Percentiles rank a stretch among this genome's conserved stretches.
Evolutionary conservation across 2,329 filamentous ascomycete species (phyloP).

Genomic region (Mycogone perniciosa): DNA sequence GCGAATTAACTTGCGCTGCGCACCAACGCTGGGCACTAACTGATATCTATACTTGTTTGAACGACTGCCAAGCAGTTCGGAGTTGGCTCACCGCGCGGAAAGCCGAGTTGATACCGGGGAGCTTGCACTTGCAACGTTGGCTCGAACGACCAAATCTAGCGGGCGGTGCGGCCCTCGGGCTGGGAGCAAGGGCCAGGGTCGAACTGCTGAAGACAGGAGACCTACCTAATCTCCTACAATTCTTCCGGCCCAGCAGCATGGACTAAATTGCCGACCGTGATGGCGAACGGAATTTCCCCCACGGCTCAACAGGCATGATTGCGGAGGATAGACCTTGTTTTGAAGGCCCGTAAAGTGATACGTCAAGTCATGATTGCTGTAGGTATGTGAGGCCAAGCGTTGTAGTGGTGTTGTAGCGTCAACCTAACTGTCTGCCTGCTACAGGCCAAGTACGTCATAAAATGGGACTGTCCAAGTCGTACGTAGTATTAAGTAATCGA

Average conservation of each 20-base stretch:
- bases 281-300: background rate
- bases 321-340: background rate
- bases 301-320: too few species aligned
- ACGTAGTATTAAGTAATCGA: background rate
- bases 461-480: background rate
- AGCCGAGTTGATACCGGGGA: too few species aligned
- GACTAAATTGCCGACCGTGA: background rate
- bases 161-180: background rate
- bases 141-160: background rate
- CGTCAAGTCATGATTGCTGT: background rate
- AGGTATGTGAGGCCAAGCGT: background rate
- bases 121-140: background rate
- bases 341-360: background rate
- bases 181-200: background rate
- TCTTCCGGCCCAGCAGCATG: too few species aligned
- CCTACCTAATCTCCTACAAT: background rate
- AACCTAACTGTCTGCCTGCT: background rate
- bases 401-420: background rate
- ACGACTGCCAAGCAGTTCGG: background rate
- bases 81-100: too few species aligned
- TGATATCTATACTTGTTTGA: background rate
- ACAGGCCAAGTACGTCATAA: background rate
- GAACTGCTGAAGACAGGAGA: background rate
- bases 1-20: background rate
- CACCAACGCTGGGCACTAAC: conserved; percentile 2